phyloP scores from a whole-genome alignment of 306 rosid genomes.

The Rosa multiflora region DNA sequence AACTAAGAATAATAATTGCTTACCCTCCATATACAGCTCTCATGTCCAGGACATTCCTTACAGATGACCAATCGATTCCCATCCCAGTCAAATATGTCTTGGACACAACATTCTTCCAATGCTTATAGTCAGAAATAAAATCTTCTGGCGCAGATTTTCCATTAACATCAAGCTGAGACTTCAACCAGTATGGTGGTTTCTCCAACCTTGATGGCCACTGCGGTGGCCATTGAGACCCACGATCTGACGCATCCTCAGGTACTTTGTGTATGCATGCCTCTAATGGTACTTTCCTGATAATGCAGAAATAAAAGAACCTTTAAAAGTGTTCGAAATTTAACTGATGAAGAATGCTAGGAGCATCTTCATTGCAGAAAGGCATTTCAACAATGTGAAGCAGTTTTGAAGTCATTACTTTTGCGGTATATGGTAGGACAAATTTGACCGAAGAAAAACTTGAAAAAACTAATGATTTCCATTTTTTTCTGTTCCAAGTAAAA shows the following conservation, averaged over 20 bases:
- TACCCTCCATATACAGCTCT: conserved; percentile 90
- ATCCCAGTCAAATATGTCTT: conserved; percentile 69
- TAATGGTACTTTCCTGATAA: conserved; percentile 66
- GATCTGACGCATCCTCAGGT: conserved; percentile 47
- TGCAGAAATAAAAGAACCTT: conserved; percentile 16
- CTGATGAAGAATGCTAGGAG: neutral
- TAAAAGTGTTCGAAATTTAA: neutral
- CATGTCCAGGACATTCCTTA: conserved; percentile 90
- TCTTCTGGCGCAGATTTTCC: conserved; percentile 59
- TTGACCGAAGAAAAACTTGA: neutral
- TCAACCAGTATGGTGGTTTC: conserved; percentile 78
- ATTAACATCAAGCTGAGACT: conserved; percentile 55
- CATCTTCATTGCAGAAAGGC: neutral
- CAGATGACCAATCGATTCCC: conserved; percentile 69
- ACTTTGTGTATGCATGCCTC: conserved; percentile 75
- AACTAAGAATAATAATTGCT: conserved; percentile 29
- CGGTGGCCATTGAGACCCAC: conserved; percentile 71
- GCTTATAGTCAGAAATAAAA: conserved; percentile 61
- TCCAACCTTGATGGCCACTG: conserved; percentile 80
- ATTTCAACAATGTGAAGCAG: conserved; percentile 5
- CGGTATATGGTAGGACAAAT: neutral
- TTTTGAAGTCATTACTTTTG: conserved; percentile 11
- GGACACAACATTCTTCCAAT: conserved; percentile 64
- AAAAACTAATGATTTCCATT: neutral
- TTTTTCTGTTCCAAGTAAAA: neutral